phyloP scores from a whole-genome alignment of 2,329 filamentous ascomycete genomes.

The Diaporthe helianthi region DNA sequence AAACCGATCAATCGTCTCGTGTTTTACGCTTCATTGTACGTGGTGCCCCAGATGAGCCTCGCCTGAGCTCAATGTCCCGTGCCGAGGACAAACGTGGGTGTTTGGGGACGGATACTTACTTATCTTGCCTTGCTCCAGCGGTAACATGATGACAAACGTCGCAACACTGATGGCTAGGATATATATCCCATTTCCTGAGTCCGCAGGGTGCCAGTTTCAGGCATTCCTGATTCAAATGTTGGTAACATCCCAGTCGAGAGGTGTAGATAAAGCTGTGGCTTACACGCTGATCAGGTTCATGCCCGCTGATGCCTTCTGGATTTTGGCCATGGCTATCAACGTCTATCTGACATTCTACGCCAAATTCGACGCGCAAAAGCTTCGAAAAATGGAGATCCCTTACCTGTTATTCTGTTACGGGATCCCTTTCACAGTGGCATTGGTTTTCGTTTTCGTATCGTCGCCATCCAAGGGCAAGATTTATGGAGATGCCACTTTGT shows the following conservation, averaged over 20 bases:
- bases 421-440: constrained; percentile 71
- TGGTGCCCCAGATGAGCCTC: background rate
- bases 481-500: constrained; percentile 78
- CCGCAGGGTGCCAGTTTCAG: constrained; percentile 73
- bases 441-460: constrained; percentile 71
- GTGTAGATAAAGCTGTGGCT: background rate
- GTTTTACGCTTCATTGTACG: constrained; percentile 76
- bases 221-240: constrained; percentile 84
- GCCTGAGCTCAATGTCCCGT: too few species aligned
- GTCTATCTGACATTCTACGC: constrained; percentile 83
- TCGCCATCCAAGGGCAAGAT: constrained; percentile 59
- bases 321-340: constrained; percentile 82
- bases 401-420: constrained; percentile 78
- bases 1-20: constrained; percentile 88
- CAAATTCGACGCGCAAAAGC: constrained; percentile 69
- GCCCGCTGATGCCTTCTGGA: constrained; percentile 79
- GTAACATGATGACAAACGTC: constrained; percentile 79
- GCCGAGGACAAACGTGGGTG: background rate
- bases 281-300: constrained; percentile 68
- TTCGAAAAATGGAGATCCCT: constrained; percentile 73
- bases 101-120: constrained; percentile 17
- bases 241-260: constrained; percentile 41
- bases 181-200: constrained; percentile 57
- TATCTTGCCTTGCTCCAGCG: constrained; percentile 43
- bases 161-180: constrained; percentile 75